Evolutionary conservation across 2,329 filamentous ascomycete genomes (phyloP), one percentile per base, ranked within the genome.

Genomic region (Sporothrix sp.): DNA sequence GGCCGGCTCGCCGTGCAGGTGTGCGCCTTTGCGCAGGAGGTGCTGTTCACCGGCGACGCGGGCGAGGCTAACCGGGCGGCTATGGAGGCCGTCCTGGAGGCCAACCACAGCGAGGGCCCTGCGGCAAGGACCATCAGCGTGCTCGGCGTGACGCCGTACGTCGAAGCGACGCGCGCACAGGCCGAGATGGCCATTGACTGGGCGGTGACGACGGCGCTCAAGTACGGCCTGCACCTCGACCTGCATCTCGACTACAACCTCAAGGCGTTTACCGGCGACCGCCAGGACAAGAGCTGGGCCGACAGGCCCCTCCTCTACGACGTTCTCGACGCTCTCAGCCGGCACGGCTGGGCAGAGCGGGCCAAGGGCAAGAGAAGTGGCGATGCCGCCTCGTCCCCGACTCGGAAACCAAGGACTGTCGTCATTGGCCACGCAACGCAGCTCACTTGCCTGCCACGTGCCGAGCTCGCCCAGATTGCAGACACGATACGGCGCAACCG

Each of bases 231-330:
- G 46, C 78, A 84, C 60, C 64, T 87, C 5, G 84, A 87, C 58
- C 79, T 87, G 40, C 84, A 87, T 60, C 70, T 87, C 6, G 84
- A 87, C 62, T 87, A 87, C 61, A 80, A 81, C 51, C 66, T 87
- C 3, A 73, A 81, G 47, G 53, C 50, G 1, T 56, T 59, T 1
- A 49, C 43, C 14, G 36, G 64, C 2, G 16, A 27, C 23, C n/a
- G 37, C 20, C 4, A 7, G 20, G 13, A 8, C 1, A 5, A n/a
- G 21, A 6, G 10, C 35, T 14, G 32, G 20, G 7, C 7, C 10
- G 38, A 37, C 27, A 33, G 57, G 64, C 63, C 78, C 0, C 64
- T 81, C 49, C 65, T 82, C 0, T 76, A 74, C 66, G 65, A 73
- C 37, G 75, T 81, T 1, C 51, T 86, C 20, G 59, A 72, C 1